These are phyloP conservation scores for Mycena latifolia DNA, from an alignment of 768 basidiomycete species.

Conservation along the genomic window DNA sequence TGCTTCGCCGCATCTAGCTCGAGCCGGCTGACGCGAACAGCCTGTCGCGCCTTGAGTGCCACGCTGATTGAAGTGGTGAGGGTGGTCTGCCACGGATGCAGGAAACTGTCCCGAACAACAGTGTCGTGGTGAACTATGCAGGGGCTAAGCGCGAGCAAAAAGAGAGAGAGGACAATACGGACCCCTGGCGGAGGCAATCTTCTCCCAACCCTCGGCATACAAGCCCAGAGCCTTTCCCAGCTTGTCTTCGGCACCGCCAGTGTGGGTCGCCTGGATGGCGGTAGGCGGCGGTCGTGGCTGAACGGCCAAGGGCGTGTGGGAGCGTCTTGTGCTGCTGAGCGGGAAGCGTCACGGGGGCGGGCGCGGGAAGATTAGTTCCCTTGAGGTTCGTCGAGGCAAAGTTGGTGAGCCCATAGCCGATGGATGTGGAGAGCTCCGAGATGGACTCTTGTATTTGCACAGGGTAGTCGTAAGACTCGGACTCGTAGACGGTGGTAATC, in stretches of 20 bases:
- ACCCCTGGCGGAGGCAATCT: conserved; percentile 76
- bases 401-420: conserved; percentile 81
- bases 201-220: conserved; percentile 89
- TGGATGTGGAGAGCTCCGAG: conserved; percentile 74
- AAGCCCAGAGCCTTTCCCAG: conserved; percentile 82
- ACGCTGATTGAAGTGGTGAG: conserved; percentile 86
- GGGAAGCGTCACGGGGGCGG: conserved; percentile 69
- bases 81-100: conserved; percentile 91
- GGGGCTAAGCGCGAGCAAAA: background rate
- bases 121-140: conserved; percentile 76
- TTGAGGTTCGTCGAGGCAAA: conserved; percentile 92
- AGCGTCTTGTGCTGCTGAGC: conserved; percentile 91
- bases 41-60: conserved; percentile 93
- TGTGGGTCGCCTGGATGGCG: conserved; percentile 56
- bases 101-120: conserved; percentile 72
- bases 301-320: conserved; percentile 92
- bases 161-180: background rate
- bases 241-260: conserved; percentile 68
- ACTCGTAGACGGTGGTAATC: conserved; percentile 90
- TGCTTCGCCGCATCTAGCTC: conserved; percentile 95
- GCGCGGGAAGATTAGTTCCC: conserved; percentile 87
- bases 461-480: conserved; percentile 92
- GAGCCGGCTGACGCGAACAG: conserved; percentile 81
- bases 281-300: conserved; percentile 74
- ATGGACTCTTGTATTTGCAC: conserved; percentile 89